phyloP scores from a whole-genome alignment of 192 early-diverging fungal species.

The Coemansia aciculifera region DNA sequence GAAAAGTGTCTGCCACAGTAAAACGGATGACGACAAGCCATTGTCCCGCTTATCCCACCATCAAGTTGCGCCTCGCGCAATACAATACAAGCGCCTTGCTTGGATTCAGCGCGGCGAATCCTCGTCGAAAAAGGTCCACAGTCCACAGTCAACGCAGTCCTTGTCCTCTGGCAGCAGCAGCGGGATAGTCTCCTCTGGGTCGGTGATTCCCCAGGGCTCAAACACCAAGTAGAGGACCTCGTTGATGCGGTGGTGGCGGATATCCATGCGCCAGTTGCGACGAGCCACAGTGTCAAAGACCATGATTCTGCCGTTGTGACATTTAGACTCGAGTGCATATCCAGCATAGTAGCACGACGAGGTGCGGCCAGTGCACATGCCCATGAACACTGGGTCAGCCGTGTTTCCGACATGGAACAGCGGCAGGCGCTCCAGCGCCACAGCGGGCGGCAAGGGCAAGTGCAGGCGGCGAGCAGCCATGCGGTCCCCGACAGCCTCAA shows the following conservation, averaged over 20 bases:
- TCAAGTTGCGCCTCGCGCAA: background rate
- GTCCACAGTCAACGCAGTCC: conserved; percentile 76
- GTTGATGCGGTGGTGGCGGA: conserved; percentile 78
- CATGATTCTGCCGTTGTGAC: conserved; percentile 75
- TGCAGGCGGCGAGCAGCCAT: conserved; percentile 78
- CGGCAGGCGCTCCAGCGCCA: conserved; percentile 62
- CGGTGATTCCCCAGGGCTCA: conserved; percentile 48
- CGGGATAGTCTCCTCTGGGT: conserved; percentile 41
- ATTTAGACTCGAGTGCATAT: conserved; percentile 79
- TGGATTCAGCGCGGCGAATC: conserved; percentile 29
- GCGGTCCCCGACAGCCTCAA: conserved; percentile 82
- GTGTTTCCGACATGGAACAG: conserved; percentile 91
- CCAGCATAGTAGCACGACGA: conserved; percentile 69
- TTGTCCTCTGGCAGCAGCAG: conserved; percentile 31
- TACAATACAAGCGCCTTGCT: background rate
- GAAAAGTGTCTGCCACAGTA: background rate
- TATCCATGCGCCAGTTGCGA: conserved; percentile 66
- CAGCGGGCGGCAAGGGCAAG: conserved; percentile 63
- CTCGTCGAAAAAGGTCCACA: conserved; percentile 71
- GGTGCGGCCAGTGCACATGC: conserved; percentile 70
- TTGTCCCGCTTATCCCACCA: background rate
- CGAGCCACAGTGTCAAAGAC: conserved; percentile 69
- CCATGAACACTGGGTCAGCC: conserved; percentile 89
- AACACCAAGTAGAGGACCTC: conserved; percentile 69
- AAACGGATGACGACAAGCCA: background rate